phyloP scores from a whole-genome alignment of 345 rosid species.

The Heritiera fomes region DNA sequence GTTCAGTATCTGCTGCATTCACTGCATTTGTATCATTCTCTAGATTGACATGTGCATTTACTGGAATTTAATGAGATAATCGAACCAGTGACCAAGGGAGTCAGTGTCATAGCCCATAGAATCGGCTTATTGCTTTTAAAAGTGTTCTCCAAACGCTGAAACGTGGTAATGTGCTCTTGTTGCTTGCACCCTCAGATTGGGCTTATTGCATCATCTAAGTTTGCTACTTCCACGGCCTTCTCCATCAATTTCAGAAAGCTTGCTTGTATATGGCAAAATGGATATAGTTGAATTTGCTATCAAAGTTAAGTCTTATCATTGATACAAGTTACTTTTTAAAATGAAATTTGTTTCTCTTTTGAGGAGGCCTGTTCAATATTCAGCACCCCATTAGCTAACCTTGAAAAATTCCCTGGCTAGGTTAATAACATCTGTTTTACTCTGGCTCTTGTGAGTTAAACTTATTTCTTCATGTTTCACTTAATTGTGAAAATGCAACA shows the following conservation, averaged over 20 bases:
- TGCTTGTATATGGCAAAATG: not conserved
- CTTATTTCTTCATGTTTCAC: not conserved
- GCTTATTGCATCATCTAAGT: not conserved
- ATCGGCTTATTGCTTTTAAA: no score
- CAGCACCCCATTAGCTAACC: not conserved
- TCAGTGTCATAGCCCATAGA: no score
- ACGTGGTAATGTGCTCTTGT: no score
- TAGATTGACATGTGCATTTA: no score
- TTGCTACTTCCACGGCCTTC: not conserved
- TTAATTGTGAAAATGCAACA: not conserved
- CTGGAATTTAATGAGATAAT: no score
- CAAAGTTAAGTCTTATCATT: not conserved
- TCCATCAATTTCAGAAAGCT: not conserved
- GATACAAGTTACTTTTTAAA: not conserved
- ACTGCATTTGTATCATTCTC: no score
- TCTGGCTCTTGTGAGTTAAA: not conserved
- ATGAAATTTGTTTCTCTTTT: not conserved
- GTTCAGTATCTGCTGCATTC: no score
- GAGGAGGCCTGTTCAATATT: not conserved
- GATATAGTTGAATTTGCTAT: no score
- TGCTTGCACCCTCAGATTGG: not conserved
- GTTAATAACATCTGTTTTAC: not conserved
- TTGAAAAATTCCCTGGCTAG: not conserved
- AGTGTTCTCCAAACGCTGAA: no score
- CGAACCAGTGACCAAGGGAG: no score